Conservation (phyloP, 768 basidiomycete species). For the Hemileccinum rubropunctum region DNA sequence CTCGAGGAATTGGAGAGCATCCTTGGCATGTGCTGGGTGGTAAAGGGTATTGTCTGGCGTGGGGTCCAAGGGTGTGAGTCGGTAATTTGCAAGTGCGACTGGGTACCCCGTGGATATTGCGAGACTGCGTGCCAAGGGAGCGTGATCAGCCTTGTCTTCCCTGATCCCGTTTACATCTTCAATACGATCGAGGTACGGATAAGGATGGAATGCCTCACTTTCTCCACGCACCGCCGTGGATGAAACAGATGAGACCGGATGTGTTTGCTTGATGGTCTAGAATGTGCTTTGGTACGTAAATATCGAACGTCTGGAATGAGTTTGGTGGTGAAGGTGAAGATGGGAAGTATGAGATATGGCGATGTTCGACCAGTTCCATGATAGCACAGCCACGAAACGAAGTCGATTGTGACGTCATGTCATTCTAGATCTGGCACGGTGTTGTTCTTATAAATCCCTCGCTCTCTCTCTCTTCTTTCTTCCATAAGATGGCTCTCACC, state of each 20-base stretch:
- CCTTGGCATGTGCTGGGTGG: slow-evolving; percentile 72
- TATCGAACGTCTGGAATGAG: slow-evolving; percentile 50
- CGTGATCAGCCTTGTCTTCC: slow-evolving; percentile 69
- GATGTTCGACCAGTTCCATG: slow-evolving; percentile 14
- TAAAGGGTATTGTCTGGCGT: slow-evolving; percentile 38
- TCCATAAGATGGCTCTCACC: slow-evolving; percentile 66
- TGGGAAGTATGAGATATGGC: slow-evolving; percentile 37
- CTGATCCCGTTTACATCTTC: slow-evolving; percentile 36
- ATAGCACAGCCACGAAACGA: slow-evolving; percentile 11
- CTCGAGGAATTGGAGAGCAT: slow-evolving; percentile 58
- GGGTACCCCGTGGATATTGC: slow-evolving; percentile 47
- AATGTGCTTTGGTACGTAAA: slow-evolving; percentile 39
- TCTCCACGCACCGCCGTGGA: slow-evolving; percentile 86
- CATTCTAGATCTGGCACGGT: no score
- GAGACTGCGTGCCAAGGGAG: slow-evolving; percentile 50
- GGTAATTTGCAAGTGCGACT: slow-evolving; percentile 77
- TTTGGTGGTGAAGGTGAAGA: slow-evolving; percentile 17
- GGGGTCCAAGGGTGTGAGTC: slow-evolving; percentile 52
- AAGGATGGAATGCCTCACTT: slow-evolving; percentile 44
- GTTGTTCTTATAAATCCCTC: slow-evolving; percentile 13
- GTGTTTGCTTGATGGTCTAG: not conserved
- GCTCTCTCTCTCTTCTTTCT: not conserved
- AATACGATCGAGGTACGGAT: not conserved
- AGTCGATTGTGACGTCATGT: slow-evolving; percentile 27
- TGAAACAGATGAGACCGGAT: slow-evolving; percentile 59